These are phyloP conservation scores for Chaetoscypha palmicola DNA, from an alignment of 2,329 filamentous ascomycete species.

Conservation along the genomic window DNA sequence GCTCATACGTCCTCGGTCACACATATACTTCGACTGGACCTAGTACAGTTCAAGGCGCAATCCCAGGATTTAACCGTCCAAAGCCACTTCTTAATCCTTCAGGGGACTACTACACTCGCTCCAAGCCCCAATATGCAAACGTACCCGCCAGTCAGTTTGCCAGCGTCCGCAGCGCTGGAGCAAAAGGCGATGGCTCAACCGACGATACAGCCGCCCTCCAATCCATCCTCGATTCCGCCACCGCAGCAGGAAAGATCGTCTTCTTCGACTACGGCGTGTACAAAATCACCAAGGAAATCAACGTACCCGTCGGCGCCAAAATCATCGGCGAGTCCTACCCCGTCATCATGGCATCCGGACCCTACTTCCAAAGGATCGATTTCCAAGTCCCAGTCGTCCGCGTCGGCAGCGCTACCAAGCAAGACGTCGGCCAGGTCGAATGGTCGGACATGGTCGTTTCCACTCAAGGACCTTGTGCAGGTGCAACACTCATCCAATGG, in stretches of 20 bases:
- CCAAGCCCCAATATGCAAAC: constrained; percentile 47
- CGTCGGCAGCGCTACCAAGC: constrained; percentile 43
- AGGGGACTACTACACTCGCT: constrained; percentile 40
- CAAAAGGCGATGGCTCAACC: constrained; percentile 9
- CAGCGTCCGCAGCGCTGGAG: constrained; percentile 37
- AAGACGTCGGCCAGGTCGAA: constrained; percentile 42
- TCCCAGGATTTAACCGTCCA: constrained; percentile 38
- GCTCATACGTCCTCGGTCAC: constrained; percentile 72
- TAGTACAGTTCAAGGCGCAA: constrained; percentile 32
- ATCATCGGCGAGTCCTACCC: constrained; percentile 50
- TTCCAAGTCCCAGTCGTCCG: constrained; percentile 40
- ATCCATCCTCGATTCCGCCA: constrained; percentile 47
- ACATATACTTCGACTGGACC: constrained; percentile 50
- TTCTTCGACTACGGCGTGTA: constrained; percentile 39
- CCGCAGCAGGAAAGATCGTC: constrained; percentile 31
- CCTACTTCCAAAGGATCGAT: constrained; percentile 35
- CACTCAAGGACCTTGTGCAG: constrained; percentile 37
- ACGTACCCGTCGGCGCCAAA: constrained; percentile 40
- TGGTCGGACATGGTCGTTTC: constrained; percentile 47
- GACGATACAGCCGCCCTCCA: constrained; percentile 37
- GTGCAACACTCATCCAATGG: constrained; percentile 17
- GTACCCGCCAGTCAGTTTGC: constrained; percentile 34
- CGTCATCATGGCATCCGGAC: constrained; percentile 31
- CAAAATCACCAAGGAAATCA: constrained; percentile 39
- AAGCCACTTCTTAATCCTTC: constrained; percentile 36